Evolutionary conservation across 306 rosid genomes (phyloP), one percentile per base, ranked within the genome.

Genomic region (Ormosia semicastrata): DNA sequence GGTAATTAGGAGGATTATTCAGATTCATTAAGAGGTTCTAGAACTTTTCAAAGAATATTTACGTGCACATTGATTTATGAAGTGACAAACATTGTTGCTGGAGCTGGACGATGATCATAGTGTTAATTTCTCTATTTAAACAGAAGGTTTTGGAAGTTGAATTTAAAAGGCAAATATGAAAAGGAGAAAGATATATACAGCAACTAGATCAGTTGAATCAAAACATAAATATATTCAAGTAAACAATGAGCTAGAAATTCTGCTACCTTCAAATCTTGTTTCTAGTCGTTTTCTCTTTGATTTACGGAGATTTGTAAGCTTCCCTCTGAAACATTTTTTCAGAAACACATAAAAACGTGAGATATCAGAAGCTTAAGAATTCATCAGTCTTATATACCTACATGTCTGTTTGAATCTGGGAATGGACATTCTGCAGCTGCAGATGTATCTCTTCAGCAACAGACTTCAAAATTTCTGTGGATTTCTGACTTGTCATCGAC

Each of bases 361-460:
- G 37, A 57, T 59, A 44, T 17, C 71, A 32, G 50, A 67, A 77
- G 73, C 83, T 75, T 57, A 36, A 84, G 81, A 81, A 81, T 18
- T 66, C 66, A 76, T 66, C 74, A 66, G 71, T 57, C 77, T 82
- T 73, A 79, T 47, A 72, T 37, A 86, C 97, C 15, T 89, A 95
- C 99, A 92, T 73, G 72, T 95, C 97, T 62, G 82, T 86, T 72
- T 89, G 91, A 76, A 93, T 89, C 87, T 89, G 91, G 68, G 92
- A 88, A 88, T 89, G 92, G 29, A 83, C 97, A 85, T 88, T 86
- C 91, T 95, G 92, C 86, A 92, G 85, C 87, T 87, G 96, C 87
- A 87, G 43, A 59, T 89, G 88, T 79, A 92, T 87, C 72, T 85
- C 93, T 78, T 85, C 90, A 34, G 91, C 89, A 85, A 82, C 92